Evolutionary conservation across 1,284 basidiomycete species (phyloP).

Genomic region (Ustilago nuda): DNA sequence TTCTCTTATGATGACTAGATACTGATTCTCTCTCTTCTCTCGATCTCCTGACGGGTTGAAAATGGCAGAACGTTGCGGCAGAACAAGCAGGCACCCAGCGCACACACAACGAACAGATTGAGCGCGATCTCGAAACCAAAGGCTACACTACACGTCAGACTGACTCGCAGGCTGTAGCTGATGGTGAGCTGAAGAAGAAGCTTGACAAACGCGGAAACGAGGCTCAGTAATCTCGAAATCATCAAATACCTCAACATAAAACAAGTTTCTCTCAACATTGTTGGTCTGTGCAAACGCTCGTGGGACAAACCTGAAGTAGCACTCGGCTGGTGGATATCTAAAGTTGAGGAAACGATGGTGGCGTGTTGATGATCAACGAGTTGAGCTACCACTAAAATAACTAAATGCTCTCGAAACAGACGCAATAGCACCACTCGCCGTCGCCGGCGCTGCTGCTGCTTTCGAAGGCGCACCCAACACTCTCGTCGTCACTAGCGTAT

Average conservation of each 20-base stretch:
- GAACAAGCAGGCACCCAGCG: slow-evolving; percentile 28
- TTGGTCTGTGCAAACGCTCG: neutral
- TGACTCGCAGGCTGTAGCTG: slow-evolving; percentile 23
- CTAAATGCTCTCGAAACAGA: slow-evolving; percentile 42
- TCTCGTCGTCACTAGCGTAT: slow-evolving; percentile 38
- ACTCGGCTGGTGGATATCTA: neutral
- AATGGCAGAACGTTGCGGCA: slow-evolving; percentile 27
- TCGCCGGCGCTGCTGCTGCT: slow-evolving; percentile 15
- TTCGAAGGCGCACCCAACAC: slow-evolving; percentile 33
- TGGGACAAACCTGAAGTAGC: neutral
- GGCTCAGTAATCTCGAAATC: slow-evolving; percentile 18
- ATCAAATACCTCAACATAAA: neutral
- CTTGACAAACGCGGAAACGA: slow-evolving; percentile 45
- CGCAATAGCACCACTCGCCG: slow-evolving; percentile 35
- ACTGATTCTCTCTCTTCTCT: neutral
- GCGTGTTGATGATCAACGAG: neutral
- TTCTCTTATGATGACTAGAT: neutral
- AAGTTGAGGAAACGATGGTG: neutral
- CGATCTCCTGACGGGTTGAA: neutral
- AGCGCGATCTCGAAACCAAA: slow-evolving; percentile 41
- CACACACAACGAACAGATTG: slow-evolving; percentile 39
- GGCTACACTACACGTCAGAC: slow-evolving; percentile 42
- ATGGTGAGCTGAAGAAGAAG: slow-evolving; percentile 42
- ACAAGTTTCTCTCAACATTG: neutral
- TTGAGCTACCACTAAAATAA: slow-evolving; percentile 33